Evolutionary conservation across 2,329 filamentous ascomycete genomes (phyloP), one percentile per base, ranked within the genome.

Genomic region (Trichoderma atroviride): DNA sequence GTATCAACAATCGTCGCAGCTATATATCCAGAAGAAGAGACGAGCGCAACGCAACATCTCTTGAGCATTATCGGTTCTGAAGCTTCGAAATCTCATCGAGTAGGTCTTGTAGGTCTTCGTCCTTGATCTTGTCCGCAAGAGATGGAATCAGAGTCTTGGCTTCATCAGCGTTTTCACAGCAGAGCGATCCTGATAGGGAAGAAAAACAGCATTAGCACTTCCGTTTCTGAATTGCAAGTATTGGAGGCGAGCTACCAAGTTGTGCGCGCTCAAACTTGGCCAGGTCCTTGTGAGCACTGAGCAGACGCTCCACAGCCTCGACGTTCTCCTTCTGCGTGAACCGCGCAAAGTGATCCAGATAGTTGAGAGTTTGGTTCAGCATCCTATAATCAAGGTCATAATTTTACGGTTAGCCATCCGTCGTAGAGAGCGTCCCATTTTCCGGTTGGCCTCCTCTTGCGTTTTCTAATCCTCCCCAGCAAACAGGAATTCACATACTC

Each of bases 301-400:
- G 86, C 75, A 97, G 84, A 70, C 93, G 89, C 81, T 97, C 94
- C 37, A 98, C 93, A n/a, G 93, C 92, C 82, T 97, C 92, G 77
- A 97, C 92, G 74, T 96, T 96, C 80, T 97, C 93, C 79, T 95
- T 94, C 76, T 94, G 90, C 83, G 97, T 97, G 87, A 98, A 98
- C 43, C 96, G 92, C 22, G 94, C 92, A 81, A 99, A 99, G 72
- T 94, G 90, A 76, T 97, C 94, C 66, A 98, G 89, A 81, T 99
- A 98, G 77, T 94, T 93, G 73, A 94, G 87, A 31, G 95, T 97
- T 80, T 97, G 94, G 72, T 88, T 89, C 69, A 97, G 86, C 80
- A 94, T 94, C 77, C 89, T 92, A 68, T 19, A 47, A 22, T 35
- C 13, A 47, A 60, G 29, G 43, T 19, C 9, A 43, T 19, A 14